phyloP scores from a whole-genome alignment of 768 basidiomycete species.

The Infundibulicybe gibba region DNA sequence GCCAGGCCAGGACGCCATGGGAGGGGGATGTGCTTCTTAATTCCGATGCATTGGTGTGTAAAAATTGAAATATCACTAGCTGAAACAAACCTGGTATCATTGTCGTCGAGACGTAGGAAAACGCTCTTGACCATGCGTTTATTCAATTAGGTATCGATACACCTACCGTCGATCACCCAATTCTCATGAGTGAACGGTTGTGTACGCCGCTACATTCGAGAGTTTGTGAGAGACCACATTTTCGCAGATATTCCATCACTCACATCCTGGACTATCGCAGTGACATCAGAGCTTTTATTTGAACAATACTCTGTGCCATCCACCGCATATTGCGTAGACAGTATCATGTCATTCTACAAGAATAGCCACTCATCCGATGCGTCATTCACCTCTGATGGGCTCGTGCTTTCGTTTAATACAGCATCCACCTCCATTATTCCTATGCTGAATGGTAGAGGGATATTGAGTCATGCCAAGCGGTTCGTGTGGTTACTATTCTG shows the following conservation, averaged over 20 bases:
- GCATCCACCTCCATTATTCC: slow-evolving; percentile 91
- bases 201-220: slow-evolving; percentile 88
- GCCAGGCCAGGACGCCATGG: slow-evolving; percentile 80
- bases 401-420: slow-evolving; percentile 89
- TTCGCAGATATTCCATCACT: slow-evolving; percentile 2
- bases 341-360: slow-evolving; percentile 89
- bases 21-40: slow-evolving; percentile 93
- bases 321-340: slow-evolving; percentile 85
- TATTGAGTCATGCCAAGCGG: slow-evolving; percentile 87
- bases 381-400: slow-evolving; percentile 62
- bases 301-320: slow-evolving; percentile 88
- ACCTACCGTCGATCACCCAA: slow-evolving; percentile 74
- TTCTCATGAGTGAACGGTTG: slow-evolving; percentile 91
- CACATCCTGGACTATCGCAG: slow-evolving; percentile 34
- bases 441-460: slow-evolving; percentile 74
- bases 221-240: slow-evolving; percentile 51
- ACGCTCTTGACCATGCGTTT: slow-evolving; percentile 90
- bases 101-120: slow-evolving; percentile 64
- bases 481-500: slow-evolving; percentile 19
- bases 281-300: slow-evolving; percentile 95
- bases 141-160: slow-evolving; percentile 82
- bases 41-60: slow-evolving; percentile 87
- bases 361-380: slow-evolving; percentile 45
- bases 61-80: slow-evolving; percentile 4
- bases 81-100: slow-evolving; percentile 9